Evolutionary conservation across 441 rosid genomes (phyloP), one percentile per base, ranked within the genome.

Genomic region (Gossypium lobatum): DNA sequence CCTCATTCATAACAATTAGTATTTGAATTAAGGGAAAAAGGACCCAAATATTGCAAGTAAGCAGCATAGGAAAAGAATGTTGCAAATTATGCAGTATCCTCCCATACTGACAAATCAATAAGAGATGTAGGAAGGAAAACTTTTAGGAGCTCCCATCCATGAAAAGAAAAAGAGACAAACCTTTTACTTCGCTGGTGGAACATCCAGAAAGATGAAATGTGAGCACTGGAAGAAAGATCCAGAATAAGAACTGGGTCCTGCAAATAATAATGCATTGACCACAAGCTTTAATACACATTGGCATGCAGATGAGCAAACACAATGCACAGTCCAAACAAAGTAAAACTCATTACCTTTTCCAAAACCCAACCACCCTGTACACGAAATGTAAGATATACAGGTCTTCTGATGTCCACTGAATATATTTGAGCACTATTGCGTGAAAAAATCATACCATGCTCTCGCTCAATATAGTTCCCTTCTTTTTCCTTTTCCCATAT

Each of bases 101-200:
- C 60, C 34, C 37, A 28, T 6, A 16, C 53, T 45, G 53, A 28
- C 31, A 16, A 62, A 23, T 57, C 39, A 26, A n/a, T 4, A n/a
- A 69, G 66, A 39, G 46, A 75, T 52, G 70, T 7, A 67, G 46
- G 18, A 67, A 52, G 6, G 20, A 45, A 54, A 0, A 64, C 11
- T 58, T 31, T 45, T 20, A 26, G 18, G 17, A 23, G n/a, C 16
- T 26, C 18, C 31, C 45, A 54, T 8, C 9, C 17, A 10, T 4
- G 67, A 16, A 34, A 7, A 63, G 46, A 37, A 50, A 50, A 34
- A 31, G 96, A 89, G 76, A 87, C 82, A 83, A 64, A 96, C 99
- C 99, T 94, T 89, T 84, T 94, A 85, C 89, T 94, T 87, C 85
- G 94, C 78, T 87, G 95, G 87, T 96, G 93, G 83, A 91, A 73